These are phyloP conservation scores for Tricholoma sp. DNA, from an alignment of 768 basidiomycete species.

Conservation along the genomic window DNA sequence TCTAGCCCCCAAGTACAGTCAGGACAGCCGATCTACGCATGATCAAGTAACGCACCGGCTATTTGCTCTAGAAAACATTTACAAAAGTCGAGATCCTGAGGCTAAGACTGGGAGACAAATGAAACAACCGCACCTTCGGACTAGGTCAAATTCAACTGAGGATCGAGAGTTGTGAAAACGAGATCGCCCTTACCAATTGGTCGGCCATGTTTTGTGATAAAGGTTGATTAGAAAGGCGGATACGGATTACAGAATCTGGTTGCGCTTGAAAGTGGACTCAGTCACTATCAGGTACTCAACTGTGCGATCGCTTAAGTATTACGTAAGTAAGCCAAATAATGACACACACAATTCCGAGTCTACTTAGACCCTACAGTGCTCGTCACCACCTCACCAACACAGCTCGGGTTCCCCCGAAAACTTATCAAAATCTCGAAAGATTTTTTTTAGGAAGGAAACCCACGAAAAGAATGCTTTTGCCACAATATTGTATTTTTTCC, in stretches of 20 bases:
- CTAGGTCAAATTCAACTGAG: conserved; percentile 24
- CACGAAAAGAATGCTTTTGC: too few relatives aligned
- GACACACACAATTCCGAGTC: too few relatives aligned
- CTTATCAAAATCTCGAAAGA: too few relatives aligned
- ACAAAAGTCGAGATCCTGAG: conserved; percentile 5
- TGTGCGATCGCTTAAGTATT: too few relatives aligned
- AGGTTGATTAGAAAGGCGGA: conserved; percentile 8
- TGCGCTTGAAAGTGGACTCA: background rate
- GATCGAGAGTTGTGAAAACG: background rate
- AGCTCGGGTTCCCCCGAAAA: too few relatives aligned
- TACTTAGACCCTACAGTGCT: too few relatives aligned
- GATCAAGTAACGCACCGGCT: conserved; percentile 52
- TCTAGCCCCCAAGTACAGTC: conserved; percentile 38
- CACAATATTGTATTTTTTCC: too few relatives aligned
- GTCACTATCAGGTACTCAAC: background rate
- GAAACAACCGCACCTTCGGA: conserved; percentile 45
- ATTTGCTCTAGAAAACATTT: conserved; percentile 67
- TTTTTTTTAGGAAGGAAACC: too few relatives aligned
- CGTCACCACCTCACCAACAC: too few relatives aligned
- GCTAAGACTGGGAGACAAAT: background rate
- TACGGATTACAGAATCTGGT: conserved; percentile 2
- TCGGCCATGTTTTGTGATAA: conserved; percentile 40
- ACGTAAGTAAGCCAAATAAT: too few relatives aligned
- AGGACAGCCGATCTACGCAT: background rate
- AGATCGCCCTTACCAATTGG: conserved; percentile 41